Base-by-base conservation (phyloP, 768 basidiomycete species). In the Auricularia cornea region DNA sequence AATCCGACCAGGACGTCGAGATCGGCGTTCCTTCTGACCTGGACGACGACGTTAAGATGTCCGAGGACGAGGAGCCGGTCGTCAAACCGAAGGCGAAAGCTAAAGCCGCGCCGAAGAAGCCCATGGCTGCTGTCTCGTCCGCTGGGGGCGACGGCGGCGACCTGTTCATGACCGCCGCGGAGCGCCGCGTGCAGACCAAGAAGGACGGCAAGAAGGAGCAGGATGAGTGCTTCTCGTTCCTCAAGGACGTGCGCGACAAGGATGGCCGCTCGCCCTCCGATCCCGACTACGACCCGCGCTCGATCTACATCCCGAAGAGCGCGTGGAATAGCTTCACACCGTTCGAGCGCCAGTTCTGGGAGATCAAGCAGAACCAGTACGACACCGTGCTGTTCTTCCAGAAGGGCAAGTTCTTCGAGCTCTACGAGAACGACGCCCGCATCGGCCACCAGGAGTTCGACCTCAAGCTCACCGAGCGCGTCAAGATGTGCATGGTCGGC, bases 401-500 rank as follows among this genome's bases (percentile, higher is more conserved):
- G 76, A 98, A 99, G 84, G 97, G 97, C 59, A 93, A 93, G 77
- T 93, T 93, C 59, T 48, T 52, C 30, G 14, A 75, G 85, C 76
- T 97, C n/a, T 98, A 98, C 69, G 96, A 98, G 75, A 90, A 97
- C 62, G 96, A 98, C 73, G 96, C 96, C 1, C 82, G 89, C 14
- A 83, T 93, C 60, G 97, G 97, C 1, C 94, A 98, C 73, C 88
- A 87, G 69, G 87, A 95, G 62, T 99, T 99, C 71, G 97, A 98
- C 69, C 77, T 99, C 63, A 98, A 99, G 70, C 80, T 93, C 38
- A 93, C 91, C 0, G 81, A 88, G 62, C 79, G 97, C 65, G 97
- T 98, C 56, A 98, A 98, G 75, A 99, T 99, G 97, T 94, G 88
- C 65, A 99, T 99, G 96, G 96, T 96, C 60, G 97, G 97, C 40